Percentiles rank a stretch among this genome's conserved stretches.
Conservation (phyloP, 1,284 basidiomycete species). For the Boletellus sp. region DNA sequence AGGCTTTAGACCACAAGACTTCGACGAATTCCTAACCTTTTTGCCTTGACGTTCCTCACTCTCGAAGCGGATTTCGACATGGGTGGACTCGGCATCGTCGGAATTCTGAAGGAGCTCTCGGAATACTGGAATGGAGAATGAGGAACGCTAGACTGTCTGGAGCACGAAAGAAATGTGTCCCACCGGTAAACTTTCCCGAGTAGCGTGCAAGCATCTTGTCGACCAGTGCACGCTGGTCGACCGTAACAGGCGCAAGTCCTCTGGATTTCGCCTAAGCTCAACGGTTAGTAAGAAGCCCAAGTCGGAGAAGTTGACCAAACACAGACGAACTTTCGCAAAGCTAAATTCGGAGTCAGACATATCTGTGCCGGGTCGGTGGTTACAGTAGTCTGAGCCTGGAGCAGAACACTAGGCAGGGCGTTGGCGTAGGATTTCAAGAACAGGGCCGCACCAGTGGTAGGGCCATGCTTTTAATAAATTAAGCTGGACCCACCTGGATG, state of each 20-base stretch:
- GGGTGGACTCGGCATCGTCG: slow-evolving; percentile 82
- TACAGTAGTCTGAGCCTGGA: too few species aligned
- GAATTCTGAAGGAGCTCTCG: slow-evolving; percentile 92
- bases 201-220: slow-evolving; percentile 92
- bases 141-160: neutral
- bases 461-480: too few species aligned
- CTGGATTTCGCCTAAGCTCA: slow-evolving; percentile 25
- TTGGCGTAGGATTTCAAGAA: too few species aligned
- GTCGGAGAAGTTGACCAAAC: too few species aligned
- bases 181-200: slow-evolving; percentile 82
- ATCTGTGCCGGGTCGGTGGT: too few species aligned
- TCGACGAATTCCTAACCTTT: too few species aligned
- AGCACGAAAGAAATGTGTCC: neutral
- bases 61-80: slow-evolving; percentile 79
- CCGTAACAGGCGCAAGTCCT: slow-evolving; percentile 27
- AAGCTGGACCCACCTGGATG: too few species aligned
- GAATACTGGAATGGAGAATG: slow-evolving; percentile 53
- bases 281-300: too few species aligned
- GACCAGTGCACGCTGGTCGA: slow-evolving; percentile 90
- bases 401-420: too few species aligned
- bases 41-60: neutral
- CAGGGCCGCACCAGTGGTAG: too few species aligned
- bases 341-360: too few species aligned
- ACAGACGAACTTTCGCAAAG: too few species aligned
- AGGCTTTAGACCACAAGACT: neutral